A percentile compares a stretch with the other conserved stretches of the same genome.
These are phyloP conservation scores for Eutrema yunnanense DNA, from an alignment of 345 rosid species.

Conservation along the genomic window DNA sequence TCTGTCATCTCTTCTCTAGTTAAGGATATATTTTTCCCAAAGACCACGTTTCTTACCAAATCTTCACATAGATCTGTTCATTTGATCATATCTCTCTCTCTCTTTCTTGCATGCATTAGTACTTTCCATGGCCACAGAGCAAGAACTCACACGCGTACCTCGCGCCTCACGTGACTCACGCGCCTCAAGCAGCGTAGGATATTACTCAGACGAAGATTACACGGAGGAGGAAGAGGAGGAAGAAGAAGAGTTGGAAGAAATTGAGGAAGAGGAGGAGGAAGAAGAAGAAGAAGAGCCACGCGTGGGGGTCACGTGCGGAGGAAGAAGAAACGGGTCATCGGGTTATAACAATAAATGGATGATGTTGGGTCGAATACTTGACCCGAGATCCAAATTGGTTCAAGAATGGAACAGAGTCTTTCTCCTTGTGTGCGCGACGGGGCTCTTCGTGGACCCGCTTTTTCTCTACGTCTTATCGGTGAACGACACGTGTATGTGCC, in stretches of 20 bases:
- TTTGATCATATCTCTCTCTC: not conserved
- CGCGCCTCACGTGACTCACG: conserved; percentile 29
- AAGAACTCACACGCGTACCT: conserved; percentile 25
- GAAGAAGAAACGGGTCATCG: conserved; percentile 22
- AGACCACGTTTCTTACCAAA: conserved; percentile 12
- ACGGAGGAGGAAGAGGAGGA: conserved; percentile 20
- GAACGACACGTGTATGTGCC: conserved; percentile 66
- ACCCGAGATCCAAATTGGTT: conserved; percentile 84
- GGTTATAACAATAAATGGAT: conserved; percentile 35
- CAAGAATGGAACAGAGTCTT: conserved; percentile 89
- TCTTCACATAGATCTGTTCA: not conserved
- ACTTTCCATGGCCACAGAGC: conserved; percentile 35
- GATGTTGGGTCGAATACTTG: conserved; percentile 52
- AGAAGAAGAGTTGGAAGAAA: conserved; percentile 20
- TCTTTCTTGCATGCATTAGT: conserved; percentile 19
- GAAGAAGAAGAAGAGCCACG: conserved; percentile 28
- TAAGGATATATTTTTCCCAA: not conserved
- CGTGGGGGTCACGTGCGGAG: conserved; percentile 18
- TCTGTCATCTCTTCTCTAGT: not conserved
- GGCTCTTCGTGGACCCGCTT: conserved; percentile 89
- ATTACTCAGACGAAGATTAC: conserved; percentile 38
- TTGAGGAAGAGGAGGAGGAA: conserved; percentile 13
- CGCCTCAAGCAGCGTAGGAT: conserved; percentile 25
- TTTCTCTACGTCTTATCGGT: conserved; percentile 80
- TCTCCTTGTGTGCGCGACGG: conserved; percentile 72